These are phyloP conservation scores for Aspergillus sp. DNA, from an alignment of 2,329 filamentous ascomycete species.

Conservation along the genomic window DNA sequence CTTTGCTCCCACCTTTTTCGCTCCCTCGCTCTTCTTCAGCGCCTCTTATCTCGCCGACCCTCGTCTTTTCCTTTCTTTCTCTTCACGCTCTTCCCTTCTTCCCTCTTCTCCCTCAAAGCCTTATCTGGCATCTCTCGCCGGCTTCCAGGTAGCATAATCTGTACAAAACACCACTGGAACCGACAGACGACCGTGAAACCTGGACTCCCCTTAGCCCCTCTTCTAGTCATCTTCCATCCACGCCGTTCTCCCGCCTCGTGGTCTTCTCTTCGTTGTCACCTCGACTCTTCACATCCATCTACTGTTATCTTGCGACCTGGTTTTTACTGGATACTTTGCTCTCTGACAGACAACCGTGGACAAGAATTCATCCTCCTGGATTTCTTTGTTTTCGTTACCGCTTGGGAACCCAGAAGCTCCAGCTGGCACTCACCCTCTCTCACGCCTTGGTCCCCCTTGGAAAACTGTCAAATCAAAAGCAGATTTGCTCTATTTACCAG, in stretches of 20 bases:
- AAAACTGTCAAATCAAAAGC: slow-evolving; percentile 16
- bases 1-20: slow-evolving; percentile 11
- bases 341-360: slow-evolving; percentile 14
- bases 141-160: slow-evolving; percentile 10
- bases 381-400: slow-evolving; percentile 20
- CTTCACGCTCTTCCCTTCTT: slow-evolving; percentile 10
- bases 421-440: slow-evolving; percentile 12
- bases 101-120: slow-evolving; percentile 8
- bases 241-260: slow-evolving; percentile 7
- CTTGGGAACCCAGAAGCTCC: slow-evolving; percentile 16
- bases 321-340: slow-evolving; percentile 14
- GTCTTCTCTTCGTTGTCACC: slow-evolving; percentile 5
- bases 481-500: slow-evolving; percentile 22
- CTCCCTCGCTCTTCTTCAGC: slow-evolving; percentile 15
- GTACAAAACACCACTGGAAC: slow-evolving; percentile 10
- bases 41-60: slow-evolving; percentile 27
- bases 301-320: slow-evolving; percentile 15
- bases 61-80: slow-evolving; percentile 12
- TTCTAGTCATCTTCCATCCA: slow-evolving; percentile 24
- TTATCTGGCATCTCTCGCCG: slow-evolving; percentile 20
- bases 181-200: slow-evolving; percentile 7
- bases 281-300: slow-evolving; percentile 3
- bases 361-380: slow-evolving; percentile 17
- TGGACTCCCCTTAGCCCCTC: slow-evolving; percentile 14
- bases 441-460: slow-evolving; percentile 17